Base-by-base conservation (phyloP, 495 filamentous ascomycete species). In the Beverwykella pulmonaria region DNA sequence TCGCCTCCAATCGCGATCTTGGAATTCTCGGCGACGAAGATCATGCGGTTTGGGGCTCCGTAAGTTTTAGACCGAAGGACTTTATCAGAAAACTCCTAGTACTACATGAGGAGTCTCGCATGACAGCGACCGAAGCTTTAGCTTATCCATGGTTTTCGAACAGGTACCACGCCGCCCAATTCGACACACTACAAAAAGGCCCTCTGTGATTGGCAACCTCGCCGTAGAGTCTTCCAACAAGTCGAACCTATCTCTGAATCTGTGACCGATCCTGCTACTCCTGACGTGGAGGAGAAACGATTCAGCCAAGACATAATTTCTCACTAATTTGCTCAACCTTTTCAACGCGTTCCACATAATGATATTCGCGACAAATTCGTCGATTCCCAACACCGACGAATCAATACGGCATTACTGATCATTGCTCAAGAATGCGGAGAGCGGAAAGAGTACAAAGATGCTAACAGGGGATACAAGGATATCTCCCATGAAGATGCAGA, bases 91-190 rank as follows among this genome's bases (percentile, higher is more conserved):
- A 72, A 22, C 80, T 88, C 25, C 77, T 90, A 0, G 75, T 79
- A 8, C 72, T 82, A 2, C 79, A 87, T 49, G 82, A 85, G 59
- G 63, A 67, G 0, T 44, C 70, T 34, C 79, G 88, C 26, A 79
- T 88, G 75, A 81, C 79, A 41, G 84, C 80, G 4, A 78, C 76
- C 12, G 69, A 86, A 74, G 86, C 86, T 4, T 71, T 87, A 61
- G 26, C 69, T 17, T 87, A 91, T 75, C 32, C 55, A 14, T 91
- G 88, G 88, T 86, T 90, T 69, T 82, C 75, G 1, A 80, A 83
- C 50, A 66, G 72, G 17, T 50, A 67, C 5, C 75, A 80, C 63
- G 73, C 69, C 1, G 39, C 36, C 6, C 73, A 76, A n/a, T 79
- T 86, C 47, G 76, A 84, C 26, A 76, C 76, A 0, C 63, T 82